These are phyloP conservation scores for Pterulicium gracile DNA, from an alignment of 1,284 basidiomycete genomes.

Conservation along the genomic window DNA sequence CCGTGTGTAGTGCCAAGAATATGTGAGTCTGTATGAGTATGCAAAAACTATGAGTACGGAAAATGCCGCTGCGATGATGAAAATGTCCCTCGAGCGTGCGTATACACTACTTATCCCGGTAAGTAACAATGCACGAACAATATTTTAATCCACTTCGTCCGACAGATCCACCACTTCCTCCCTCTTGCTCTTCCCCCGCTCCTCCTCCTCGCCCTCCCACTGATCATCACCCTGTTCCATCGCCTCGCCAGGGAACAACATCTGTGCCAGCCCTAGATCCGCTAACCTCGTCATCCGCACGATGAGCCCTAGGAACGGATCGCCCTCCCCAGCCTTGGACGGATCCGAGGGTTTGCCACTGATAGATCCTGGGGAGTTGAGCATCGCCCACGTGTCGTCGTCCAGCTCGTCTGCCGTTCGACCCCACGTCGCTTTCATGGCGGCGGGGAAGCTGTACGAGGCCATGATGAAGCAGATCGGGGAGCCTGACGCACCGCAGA, in stretches of 20 bases:
- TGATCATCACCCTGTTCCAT: not conserved
- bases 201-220: too few relatives aligned
- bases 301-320: slow-evolving; percentile 48
- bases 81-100: too few relatives aligned
- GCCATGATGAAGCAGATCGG: slow-evolving; percentile 66
- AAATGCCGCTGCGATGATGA: too few relatives aligned
- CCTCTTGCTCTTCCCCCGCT: not conserved
- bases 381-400: slow-evolving; percentile 47
- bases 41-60: too few relatives aligned
- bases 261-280: slow-evolving; percentile 63
- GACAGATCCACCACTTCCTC: too few relatives aligned
- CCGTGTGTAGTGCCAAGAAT: too few relatives aligned
- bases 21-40: too few relatives aligned
- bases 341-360: not conserved
- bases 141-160: too few relatives aligned
- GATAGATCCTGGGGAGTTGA: slow-evolving; percentile 32
- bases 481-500: slow-evolving; percentile 39
- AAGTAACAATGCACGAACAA: too few relatives aligned
- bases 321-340: slow-evolving; percentile 19
- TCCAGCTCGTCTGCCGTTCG: slow-evolving; percentile 55
- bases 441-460: slow-evolving; percentile 49
- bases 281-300: slow-evolving; percentile 66
- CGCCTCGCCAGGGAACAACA: slow-evolving; percentile 36
- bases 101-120: too few relatives aligned
- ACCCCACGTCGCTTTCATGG: slow-evolving; percentile 62